Evolutionary conservation across 1,139 yeast species (phyloP), one percentile per base, ranked within the genome.

Genomic region (Blastobotrys aristatus): DNA sequence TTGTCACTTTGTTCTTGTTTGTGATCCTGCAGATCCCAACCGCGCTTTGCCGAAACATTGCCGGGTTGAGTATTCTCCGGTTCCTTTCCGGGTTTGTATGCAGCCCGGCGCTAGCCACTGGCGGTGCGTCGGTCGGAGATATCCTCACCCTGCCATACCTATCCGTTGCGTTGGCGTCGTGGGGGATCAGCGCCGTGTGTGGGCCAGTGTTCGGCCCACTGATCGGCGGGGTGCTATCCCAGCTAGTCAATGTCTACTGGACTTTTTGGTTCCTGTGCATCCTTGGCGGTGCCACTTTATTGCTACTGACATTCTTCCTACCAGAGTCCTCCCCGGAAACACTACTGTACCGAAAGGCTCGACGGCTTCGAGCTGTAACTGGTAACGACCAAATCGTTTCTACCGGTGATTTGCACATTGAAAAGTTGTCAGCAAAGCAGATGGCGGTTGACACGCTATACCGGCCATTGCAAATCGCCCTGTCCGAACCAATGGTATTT

Each of bases 91-190:
- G 97, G 2, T 72, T 84, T 29, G 74, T 84, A 50, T 86, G 94
- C 0, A 80, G 92, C 3, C 96, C 96, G 4, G 89, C 95, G 0
- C 72, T 89, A 61, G 82, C 95, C 3, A 80, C 86, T 56, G 96
- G 92, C 11, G 94, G 90, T 50, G 97, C 96, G 50, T 80, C 95
- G 2, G 76, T 88, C 52, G 75, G 84, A 50, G 97, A 89, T 66
- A 51, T 64, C 21, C 47, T 58, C 2, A 40, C 49, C 30, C 51
- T 51, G 82, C 53, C 55, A 6, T 30, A 38, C 14, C n/a, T 52
- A 27, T 59, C 57, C 0, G 51, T 81, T 24, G 79, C 66, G 56
- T 38, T 71, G 58, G 79, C 61, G 43, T 63, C 69, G 48, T 79
- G 71, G 82, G 78, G 75, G 62, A 73, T 57, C 50, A 78, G 66